A percentile compares a stretch with the other conserved stretches of the same genome.
These are phyloP conservation scores for Penicillium angulare DNA, from an alignment of 495 filamentous ascomycete species.

Conservation along the genomic window DNA sequence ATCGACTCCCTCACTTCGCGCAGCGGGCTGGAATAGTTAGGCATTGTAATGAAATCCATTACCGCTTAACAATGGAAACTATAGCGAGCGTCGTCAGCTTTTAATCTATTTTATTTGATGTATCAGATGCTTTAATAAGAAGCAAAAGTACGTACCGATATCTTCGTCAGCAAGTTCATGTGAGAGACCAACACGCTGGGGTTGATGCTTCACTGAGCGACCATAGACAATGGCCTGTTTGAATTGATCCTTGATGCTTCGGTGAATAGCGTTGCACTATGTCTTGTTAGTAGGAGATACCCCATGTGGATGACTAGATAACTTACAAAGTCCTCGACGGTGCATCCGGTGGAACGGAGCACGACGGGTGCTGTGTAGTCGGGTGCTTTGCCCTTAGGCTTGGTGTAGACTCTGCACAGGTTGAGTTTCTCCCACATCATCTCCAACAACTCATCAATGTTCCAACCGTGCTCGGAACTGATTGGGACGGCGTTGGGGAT, in stretches of 20 bases:
- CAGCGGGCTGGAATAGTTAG: slow-evolving; percentile 27
- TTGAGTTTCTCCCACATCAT: slow-evolving; percentile 98
- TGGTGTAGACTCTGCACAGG: slow-evolving; percentile 91
- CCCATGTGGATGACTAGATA: not conserved
- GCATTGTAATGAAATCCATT: slow-evolving; percentile 34
- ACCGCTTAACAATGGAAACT: slow-evolving; percentile 97
- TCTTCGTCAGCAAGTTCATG: slow-evolving; percentile 96
- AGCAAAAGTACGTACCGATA: slow-evolving; percentile 78
- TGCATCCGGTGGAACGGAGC: slow-evolving; percentile 74
- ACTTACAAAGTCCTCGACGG: slow-evolving; percentile 96
- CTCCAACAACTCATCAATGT: slow-evolving; percentile 94
- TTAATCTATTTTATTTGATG: not conserved
- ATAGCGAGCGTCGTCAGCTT: slow-evolving; percentile 20
- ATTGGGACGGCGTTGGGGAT: slow-evolving; percentile 97
- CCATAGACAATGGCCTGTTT: slow-evolving; percentile 94
- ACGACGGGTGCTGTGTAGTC: slow-evolving; percentile 94
- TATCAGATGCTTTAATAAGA: not conserved
- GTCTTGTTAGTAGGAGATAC: slow-evolving; percentile 23
- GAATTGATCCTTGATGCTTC: slow-evolving; percentile 94
- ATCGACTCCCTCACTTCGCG: slow-evolving; percentile 28
- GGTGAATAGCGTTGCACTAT: slow-evolving; percentile 95
- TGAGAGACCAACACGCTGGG: slow-evolving; percentile 86
- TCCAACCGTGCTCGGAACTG: slow-evolving; percentile 98
- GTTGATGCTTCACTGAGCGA: slow-evolving; percentile 97
- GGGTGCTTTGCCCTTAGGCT: slow-evolving; percentile 92